Evolutionary conservation across 495 filamentous ascomycete species (phyloP).

Genomic region (Elaphomyces granulatus): DNA sequence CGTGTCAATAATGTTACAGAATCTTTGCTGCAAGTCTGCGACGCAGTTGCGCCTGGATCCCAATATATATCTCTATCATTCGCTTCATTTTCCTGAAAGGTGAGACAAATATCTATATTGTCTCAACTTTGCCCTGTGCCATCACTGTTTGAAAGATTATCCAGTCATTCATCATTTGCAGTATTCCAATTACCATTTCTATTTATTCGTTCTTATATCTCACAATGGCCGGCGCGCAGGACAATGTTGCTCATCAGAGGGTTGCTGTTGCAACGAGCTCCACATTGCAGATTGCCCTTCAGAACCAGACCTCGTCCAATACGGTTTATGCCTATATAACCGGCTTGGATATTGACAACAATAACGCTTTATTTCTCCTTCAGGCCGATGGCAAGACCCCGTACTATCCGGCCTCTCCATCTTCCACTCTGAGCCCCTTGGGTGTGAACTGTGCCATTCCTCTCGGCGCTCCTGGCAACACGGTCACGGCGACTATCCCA

Average conservation of each 20-base stretch:
- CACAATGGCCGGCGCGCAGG: too few relatives aligned
- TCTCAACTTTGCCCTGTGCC: too few relatives aligned
- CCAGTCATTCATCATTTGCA: too few relatives aligned
- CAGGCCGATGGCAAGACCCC: constrained; percentile 42
- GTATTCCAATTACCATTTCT: too few relatives aligned
- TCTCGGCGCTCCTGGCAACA: constrained; percentile 44
- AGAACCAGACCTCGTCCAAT: constrained; percentile 47
- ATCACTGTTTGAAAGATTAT: too few relatives aligned
- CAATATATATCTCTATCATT: too few relatives aligned
- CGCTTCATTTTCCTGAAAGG: too few relatives aligned
- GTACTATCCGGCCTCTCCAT: constrained; percentile 41
- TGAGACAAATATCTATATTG: too few relatives aligned
- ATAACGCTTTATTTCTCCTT: constrained; percentile 45
- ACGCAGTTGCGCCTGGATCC: too few relatives aligned
- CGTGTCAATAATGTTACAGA: too few relatives aligned
- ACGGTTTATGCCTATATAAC: constrained; percentile 59
- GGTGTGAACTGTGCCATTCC: constrained; percentile 44
- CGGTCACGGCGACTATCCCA: constrained; percentile 46
- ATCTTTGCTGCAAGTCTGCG: too few relatives aligned
- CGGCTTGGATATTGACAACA: constrained; percentile 45
- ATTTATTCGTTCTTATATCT: too few relatives aligned
- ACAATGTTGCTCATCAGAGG: neutral
- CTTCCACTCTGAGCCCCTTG: constrained; percentile 29
- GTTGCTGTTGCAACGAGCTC: constrained; percentile 2
- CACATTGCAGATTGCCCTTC: constrained; percentile 42